A percentile compares a stretch with the other conserved stretches of the same genome.
Evolutionary conservation across 768 basidiomycete species (phyloP).

Genomic region (Russula sp.): DNA sequence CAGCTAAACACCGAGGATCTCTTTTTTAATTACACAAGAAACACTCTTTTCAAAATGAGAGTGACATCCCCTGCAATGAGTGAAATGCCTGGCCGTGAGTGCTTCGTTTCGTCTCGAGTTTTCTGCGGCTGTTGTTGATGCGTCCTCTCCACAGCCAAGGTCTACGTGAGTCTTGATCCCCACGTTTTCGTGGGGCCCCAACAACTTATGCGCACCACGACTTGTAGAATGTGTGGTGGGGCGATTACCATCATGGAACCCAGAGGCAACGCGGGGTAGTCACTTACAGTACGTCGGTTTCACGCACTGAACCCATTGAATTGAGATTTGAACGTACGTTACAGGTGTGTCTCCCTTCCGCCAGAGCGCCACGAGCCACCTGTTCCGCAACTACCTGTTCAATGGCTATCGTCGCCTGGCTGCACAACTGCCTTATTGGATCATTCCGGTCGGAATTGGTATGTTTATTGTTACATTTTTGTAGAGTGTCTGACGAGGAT

Average conservation of each 20-base stretch:
- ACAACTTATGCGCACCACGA: background rate
- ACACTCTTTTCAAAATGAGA: slow-evolving; percentile 11
- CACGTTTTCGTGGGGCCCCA: background rate
- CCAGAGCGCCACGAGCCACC: slow-evolving; percentile 59
- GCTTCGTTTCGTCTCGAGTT: slow-evolving; percentile 1
- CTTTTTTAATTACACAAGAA: background rate
- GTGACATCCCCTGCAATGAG: slow-evolving; percentile 41
- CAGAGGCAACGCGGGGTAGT: slow-evolving; percentile 63
- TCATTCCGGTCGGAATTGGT: slow-evolving; percentile 69
- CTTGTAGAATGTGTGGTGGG: slow-evolving; percentile 83
- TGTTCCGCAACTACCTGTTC: slow-evolving; percentile 67
- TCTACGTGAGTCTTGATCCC: slow-evolving; percentile 51
- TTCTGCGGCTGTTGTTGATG: background rate
- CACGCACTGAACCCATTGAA: background rate
- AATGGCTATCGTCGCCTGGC: slow-evolving; percentile 72
- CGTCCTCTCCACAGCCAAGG: slow-evolving; percentile 45
- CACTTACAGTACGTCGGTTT: slow-evolving; percentile 58
- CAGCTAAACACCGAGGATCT: slow-evolving; percentile 1
- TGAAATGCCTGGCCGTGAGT: slow-evolving; percentile 78
- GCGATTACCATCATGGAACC: slow-evolving; percentile 52
- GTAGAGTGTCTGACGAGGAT: background rate
- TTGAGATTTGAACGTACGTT: background rate
- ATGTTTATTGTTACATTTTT: slow-evolving; percentile 27
- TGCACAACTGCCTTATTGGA: slow-evolving; percentile 66
- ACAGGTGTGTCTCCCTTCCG: slow-evolving; percentile 75